Conservation (phyloP, 306 rosid species). For the Oxytropis ochrocephala region DNA sequence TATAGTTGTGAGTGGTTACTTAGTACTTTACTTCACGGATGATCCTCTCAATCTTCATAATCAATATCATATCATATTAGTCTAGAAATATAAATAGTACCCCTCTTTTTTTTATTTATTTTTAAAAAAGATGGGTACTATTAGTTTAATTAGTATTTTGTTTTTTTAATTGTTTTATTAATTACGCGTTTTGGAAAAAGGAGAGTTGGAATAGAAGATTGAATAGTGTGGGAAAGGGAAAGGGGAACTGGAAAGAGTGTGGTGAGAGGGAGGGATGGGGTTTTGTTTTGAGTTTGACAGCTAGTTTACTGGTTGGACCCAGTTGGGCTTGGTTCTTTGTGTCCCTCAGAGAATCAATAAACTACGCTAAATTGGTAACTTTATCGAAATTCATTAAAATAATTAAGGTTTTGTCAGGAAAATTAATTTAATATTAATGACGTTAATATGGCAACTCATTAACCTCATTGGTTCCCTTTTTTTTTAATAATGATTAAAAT, state of each 20-base stretch:
- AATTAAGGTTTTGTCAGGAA: neutral
- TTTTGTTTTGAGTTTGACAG: constrained; percentile 41
- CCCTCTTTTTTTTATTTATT: neutral
- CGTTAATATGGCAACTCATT: neutral
- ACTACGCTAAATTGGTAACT: neutral
- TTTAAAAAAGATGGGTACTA: neutral
- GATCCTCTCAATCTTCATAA: neutral
- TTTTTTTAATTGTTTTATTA: neutral
- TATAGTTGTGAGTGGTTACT: constrained; percentile 11
- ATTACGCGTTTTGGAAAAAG: constrained; percentile 7
- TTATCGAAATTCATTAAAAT: neutral
- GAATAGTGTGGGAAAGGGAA: constrained; percentile 17
- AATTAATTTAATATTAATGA: neutral
- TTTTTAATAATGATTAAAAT: too few species aligned
- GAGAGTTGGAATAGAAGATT: neutral
- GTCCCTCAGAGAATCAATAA: neutral
- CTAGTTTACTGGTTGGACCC: constrained; percentile 52
- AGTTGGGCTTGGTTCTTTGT: constrained; percentile 28
- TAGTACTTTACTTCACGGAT: constrained; percentile 29
- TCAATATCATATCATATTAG: too few species aligned
- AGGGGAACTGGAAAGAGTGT: neutral
- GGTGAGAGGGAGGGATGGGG: neutral
- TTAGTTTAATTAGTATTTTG: neutral
- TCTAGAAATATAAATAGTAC: too few species aligned
- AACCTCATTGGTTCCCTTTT: too few species aligned